Evolutionary conservation across 2,329 filamentous ascomycete species (phyloP).

Genomic region (Cryphonectria naterciae): DNA sequence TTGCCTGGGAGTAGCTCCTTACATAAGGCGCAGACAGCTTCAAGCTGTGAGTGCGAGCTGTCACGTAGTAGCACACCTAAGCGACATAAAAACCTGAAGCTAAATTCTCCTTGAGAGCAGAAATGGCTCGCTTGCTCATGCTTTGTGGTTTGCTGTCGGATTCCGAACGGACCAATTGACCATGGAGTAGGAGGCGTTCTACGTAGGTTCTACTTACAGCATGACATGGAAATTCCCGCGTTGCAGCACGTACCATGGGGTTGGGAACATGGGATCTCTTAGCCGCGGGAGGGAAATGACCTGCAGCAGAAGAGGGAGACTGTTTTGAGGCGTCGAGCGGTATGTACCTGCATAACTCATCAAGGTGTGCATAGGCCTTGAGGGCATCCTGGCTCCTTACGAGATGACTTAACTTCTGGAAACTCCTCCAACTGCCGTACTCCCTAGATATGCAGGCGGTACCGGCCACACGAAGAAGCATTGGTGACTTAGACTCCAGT

Average conservation of each 20-base stretch:
- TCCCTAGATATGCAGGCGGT: neutral
- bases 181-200: neutral
- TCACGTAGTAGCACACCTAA: neutral
- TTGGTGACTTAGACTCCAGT: neutral
- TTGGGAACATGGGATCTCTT: neutral
- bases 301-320: constrained; percentile 1
- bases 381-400: neutral
- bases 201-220: neutral
- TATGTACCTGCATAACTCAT: neutral
- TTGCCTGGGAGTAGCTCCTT: neutral
- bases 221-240: neutral
- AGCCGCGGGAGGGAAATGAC: neutral
- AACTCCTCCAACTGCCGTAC: neutral
- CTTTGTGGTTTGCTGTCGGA: neutral
- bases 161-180: constrained; percentile 7
- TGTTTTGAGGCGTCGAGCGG: neutral
- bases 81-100: neutral
- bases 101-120: neutral
- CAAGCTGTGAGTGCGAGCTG: neutral
- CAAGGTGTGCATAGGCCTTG: neutral
- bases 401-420: neutral
- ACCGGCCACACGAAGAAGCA: neutral
- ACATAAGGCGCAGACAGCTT: neutral
- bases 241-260: neutral
- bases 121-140: neutral